A percentile compares a stretch with the other conserved stretches of the same genome.
Evolutionary conservation across 495 filamentous ascomycete species (phyloP).

Genomic region (Elasticomyces elasticus): DNA sequence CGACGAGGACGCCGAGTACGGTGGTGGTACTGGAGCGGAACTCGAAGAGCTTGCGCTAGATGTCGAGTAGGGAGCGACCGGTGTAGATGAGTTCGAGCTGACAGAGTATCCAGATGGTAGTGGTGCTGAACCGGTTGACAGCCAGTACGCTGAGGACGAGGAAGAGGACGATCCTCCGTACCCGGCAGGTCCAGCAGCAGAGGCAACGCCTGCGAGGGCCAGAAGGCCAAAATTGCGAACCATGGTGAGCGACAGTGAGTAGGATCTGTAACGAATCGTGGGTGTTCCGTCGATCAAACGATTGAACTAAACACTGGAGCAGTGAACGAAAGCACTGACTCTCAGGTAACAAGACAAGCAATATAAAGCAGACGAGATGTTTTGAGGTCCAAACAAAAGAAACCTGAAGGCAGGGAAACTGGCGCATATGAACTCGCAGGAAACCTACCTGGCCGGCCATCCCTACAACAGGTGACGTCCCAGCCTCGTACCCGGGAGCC

Average conservation of each 20-base stretch:
- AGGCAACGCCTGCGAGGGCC: neutral
- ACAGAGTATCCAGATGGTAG: neutral
- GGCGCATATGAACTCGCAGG: neutral
- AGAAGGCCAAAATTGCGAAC: neutral
- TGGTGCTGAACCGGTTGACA: neutral
- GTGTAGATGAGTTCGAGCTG: neutral
- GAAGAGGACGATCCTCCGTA: neutral
- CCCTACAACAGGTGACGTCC: neutral
- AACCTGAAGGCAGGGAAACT: neutral
- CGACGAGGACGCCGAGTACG: neutral
- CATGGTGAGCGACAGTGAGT: neutral
- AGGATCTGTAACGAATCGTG: neutral
- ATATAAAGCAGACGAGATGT: neutral
- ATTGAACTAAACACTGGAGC: neutral
- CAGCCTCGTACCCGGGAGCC: neutral
- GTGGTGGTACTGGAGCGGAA: neutral
- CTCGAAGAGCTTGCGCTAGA: neutral
- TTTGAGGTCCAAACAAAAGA: neutral
- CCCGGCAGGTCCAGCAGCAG: neutral
- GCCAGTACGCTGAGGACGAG: neutral
- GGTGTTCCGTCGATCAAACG: neutral
- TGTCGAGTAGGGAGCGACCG: neutral
- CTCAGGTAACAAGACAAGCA: neutral
- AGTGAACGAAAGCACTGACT: constrained; percentile 2
- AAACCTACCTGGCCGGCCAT: neutral